Conservation (phyloP, 2,329 filamentous ascomycete species). For the Alternaria postmessia region DNA sequence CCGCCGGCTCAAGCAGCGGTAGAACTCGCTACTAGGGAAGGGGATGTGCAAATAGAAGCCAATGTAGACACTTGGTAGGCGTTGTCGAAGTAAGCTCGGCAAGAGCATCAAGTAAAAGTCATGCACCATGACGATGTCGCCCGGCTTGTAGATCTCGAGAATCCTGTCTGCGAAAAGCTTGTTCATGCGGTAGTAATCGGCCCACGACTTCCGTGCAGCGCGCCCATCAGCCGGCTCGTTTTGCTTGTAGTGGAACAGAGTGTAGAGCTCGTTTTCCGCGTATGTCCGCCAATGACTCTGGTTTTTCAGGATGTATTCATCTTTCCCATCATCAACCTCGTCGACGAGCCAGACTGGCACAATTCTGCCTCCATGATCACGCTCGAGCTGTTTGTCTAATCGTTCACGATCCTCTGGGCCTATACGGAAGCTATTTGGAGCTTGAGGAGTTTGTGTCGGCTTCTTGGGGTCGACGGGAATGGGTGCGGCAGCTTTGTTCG, state of each 20-base stretch:
- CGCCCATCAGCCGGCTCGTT: constrained; percentile 88
- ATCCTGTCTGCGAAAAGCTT: constrained; percentile 91
- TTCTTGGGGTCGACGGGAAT: constrained; percentile 73
- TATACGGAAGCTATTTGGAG: constrained; percentile 74
- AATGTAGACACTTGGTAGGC: constrained; percentile 88
- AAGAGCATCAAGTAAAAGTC: constrained; percentile 94
- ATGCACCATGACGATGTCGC: constrained; percentile 90
- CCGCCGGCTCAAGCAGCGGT: constrained; percentile 84
- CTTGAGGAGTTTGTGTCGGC: constrained; percentile 64
- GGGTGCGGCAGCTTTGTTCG: constrained; percentile 80
- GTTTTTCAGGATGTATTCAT: constrained; percentile 76
- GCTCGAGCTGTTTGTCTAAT: constrained; percentile 76
- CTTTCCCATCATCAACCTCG: constrained; percentile 73
- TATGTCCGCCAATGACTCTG: constrained; percentile 89
- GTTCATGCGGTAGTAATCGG: constrained; percentile 93
- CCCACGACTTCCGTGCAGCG: constrained; percentile 83
- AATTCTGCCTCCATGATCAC: constrained; percentile 78
- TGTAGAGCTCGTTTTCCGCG: constrained; percentile 90
- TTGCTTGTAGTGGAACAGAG: constrained; percentile 94
- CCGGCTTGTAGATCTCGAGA: constrained; percentile 86
- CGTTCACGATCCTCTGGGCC: constrained; percentile 72
- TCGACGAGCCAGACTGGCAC: constrained; percentile 90
- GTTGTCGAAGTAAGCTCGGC: constrained; percentile 86
- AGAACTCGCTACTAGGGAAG: constrained; percentile 95
- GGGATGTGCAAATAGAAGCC: constrained; percentile 94